Base-by-base conservation (phyloP, 495 filamentous ascomycete species). In the Haplographium delicatum region DNA sequence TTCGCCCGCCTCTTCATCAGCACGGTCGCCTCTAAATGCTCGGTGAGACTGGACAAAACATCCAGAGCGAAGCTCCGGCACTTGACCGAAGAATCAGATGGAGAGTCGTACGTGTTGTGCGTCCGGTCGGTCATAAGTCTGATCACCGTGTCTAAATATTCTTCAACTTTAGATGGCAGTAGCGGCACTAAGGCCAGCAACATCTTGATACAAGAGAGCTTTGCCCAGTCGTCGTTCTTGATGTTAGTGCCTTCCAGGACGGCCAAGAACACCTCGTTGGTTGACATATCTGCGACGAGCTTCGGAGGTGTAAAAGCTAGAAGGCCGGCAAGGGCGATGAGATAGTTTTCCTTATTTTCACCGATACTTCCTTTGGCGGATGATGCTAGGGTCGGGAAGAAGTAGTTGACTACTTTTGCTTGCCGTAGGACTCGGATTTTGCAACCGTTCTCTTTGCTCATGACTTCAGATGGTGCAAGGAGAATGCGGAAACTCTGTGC, bases 381-480 rank as follows among this genome's bases (percentile, higher is more conserved):
- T 11, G 5, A n/a, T 16, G 18, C 9, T 5, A 44, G 26, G 6
- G 42, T 24, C 4, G 31, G 9, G 23, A 54, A 33, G 5, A 27
- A 23, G 1, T 37, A 6, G 22, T 47, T 13, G 41, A 51, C 57
- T 7, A 53, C 19, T 9, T 31, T 35, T 8, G 22, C 8, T 7
- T 51, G 45, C 9, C 50, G 47, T 1, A 63, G 28, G 3, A 34
- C 33, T 2, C 57, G 53, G 7, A 63, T 30, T 15, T 40, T 43
- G 35, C 63, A 66, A 43, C 65, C 65, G 55, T 68, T 68, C 10
- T 56, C 39, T 23, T 65, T 59, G 10, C 51, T 60, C 7, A 72
- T 26, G 16, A 59, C 62, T 23, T 66, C 57, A 7, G 65, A 66
- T 2, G 62, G 63, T 7, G 60, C 63, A 10, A 69, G 51, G 6